Base-by-base conservation (phyloP, 192 early-diverging fungal genomes). In the Fimicolochytrium jonesii region DNA sequence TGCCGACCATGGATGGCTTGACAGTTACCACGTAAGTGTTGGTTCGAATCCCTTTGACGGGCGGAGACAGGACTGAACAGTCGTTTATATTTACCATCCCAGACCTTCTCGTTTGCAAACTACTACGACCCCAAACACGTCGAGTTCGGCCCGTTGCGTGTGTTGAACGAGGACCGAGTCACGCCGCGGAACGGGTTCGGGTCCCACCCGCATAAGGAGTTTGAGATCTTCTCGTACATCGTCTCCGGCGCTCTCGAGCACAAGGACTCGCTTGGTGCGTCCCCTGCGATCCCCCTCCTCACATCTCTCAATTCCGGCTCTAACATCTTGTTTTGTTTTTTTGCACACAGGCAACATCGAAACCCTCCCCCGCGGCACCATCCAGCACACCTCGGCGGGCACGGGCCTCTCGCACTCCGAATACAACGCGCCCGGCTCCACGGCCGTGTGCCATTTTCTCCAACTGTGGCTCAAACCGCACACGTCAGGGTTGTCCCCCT, bases 121-220 rank as follows among this genome's bases (percentile, higher is more conserved):
- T 77, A 77, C 69, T 77, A 57, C 61, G 64, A 77, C 54, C 13
- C 29, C 10, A n/a, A 59, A 18, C 72, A 32, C 53, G 17, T 42
- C 36, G 29, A 39, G 9, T 77, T 76, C 41, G 75, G 75, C 2
- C 2, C 30, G 11, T 49, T 78, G 11, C 64, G 70, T 9, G 76
- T 77, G 11, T 57, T 77, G 17, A 77, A 77, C 64, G 74, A 77
- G 49, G 76, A 77, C 63, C 57, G 25, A 4, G 70, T 77, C 11
- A 29, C 69, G 35, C 58, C 74, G 6, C 18, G 4, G 11, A 42
- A 29, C 11, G 76, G 76, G 13, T 77, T 77, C 41, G 74, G 74
- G 13, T 69, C 65, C 3, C 76, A 77, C 56, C 45, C 56, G 5
- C 76, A 77, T 54, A 26, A 32, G 10, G 51, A 69, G 36, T 78